These are phyloP conservation scores for Pelargonium cotyledonis DNA, from an alignment of 441 rosid genomes.

Conservation along the genomic window DNA sequence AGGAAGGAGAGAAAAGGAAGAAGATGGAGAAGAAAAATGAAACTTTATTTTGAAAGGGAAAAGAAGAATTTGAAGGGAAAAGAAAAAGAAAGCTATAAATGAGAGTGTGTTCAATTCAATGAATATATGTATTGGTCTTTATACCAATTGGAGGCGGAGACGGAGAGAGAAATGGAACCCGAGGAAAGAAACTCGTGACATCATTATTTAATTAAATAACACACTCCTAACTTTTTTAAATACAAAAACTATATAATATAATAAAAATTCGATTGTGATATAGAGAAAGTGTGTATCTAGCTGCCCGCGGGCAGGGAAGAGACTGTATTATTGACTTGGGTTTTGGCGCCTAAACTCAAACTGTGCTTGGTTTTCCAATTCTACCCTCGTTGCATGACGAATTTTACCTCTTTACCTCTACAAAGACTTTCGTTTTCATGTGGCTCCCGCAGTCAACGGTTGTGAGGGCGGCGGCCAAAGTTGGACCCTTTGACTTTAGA, in stretches of 20 bases:
- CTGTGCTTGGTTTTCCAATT: not conserved
- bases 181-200: slow-evolving; percentile 57
- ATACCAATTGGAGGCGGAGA: slow-evolving; percentile 20
- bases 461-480: too few species aligned
- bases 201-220: slow-evolving; percentile 12
- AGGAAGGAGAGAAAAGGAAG: slow-evolving; percentile 39
- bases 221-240: too few species aligned
- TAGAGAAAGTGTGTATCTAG: slow-evolving; percentile 27
- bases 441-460: too few species aligned
- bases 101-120: slow-evolving; percentile 10
- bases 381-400: too few species aligned
- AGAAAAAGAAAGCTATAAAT: slow-evolving; percentile 16
- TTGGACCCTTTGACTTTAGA: too few species aligned
- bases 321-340: slow-evolving; percentile 16
- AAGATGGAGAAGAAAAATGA: too few species aligned
- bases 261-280: slow-evolving; percentile 15
- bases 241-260: not conserved
- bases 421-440: too few species aligned
- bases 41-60: too few species aligned
- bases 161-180: slow-evolving; percentile 42
- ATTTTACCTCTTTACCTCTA: too few species aligned
- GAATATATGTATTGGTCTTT: too few species aligned
- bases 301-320: slow-evolving; percentile 44
- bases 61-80: slow-evolving; percentile 12
- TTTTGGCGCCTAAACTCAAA: slow-evolving; percentile 27